Base-by-base conservation (phyloP, 805 yeast species). In the Pichia deserticola region DNA sequence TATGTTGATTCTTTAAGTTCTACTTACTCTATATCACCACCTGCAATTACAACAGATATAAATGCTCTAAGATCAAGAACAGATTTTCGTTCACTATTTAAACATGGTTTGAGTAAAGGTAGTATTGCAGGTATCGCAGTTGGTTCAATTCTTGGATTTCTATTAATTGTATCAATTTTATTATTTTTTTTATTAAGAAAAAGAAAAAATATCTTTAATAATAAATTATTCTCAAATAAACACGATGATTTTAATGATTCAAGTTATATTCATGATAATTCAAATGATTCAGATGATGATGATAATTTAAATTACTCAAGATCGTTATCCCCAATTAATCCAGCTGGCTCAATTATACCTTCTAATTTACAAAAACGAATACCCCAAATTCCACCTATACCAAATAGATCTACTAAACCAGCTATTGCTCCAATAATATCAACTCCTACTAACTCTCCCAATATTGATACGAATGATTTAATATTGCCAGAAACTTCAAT, bases 101-200 rank as follows among this genome's bases (percentile, higher is more conserved):
- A 42, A 28, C 32, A 33, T 5, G 36, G 32, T 7, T 37, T 57
- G 32, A 46, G 56, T 28, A 51, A 40, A 13, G 63, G 66, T 13
- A 47, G 62, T 9, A 60, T 62, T 35, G 68, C 68, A 0, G 70
- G 70, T 8, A 56, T 61, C 28, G 56, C 60, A 1, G 56, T 66
- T 20, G 68, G 67, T 13, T 43, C 57, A 15, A 47, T 60, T 10
- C 28, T 57, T 27, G 67, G 64, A 3, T 40, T 58, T 25, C 43
- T 55, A 6, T 30, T 57, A 5, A 48, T 54, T 3, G 10, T 53
- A 8, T 27, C 50, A 2, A n/a, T 60, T 4, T 44, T 60, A 6
- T 52, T 54, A 6, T 44, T 52, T 7, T 42, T 53, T 15, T 53
- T 57, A 29, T 48, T 48, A 25, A 47, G 46, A 39, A 57, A 48